These are phyloP conservation scores for Centrapalus pauciflorus DNA, from an alignment of 129 eudicot species.

Conservation along the genomic window DNA sequence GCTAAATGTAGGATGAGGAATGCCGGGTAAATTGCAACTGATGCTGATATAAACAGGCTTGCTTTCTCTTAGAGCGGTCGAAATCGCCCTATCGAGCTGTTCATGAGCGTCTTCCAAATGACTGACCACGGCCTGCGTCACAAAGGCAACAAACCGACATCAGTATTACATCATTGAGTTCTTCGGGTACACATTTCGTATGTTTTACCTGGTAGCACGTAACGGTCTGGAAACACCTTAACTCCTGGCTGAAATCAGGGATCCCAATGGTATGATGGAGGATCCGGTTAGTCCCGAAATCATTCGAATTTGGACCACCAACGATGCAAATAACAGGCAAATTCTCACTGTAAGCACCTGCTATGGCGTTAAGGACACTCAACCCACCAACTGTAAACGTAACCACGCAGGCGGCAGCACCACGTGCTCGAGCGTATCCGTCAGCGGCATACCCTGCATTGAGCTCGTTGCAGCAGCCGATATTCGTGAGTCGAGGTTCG, in stretches of 20 bases:
- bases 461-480: constrained; percentile 69
- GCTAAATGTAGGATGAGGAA: constrained; percentile 59
- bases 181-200: background rate
- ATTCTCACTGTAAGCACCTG: constrained; percentile 70
- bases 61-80: constrained; percentile 54
- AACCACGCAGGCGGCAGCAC: constrained; percentile 61
- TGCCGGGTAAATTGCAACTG: constrained; percentile 49
- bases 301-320: constrained; percentile 69
- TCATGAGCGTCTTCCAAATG: constrained; percentile 64
- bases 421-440: constrained; percentile 56
- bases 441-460: constrained; percentile 75
- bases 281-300: constrained; percentile 58
- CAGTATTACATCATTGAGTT: background rate
- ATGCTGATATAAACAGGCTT: constrained; percentile 66
- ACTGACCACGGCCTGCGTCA: constrained; percentile 48
- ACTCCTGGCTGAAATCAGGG: constrained; percentile 61
- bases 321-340: constrained; percentile 59
- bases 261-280: constrained; percentile 66
- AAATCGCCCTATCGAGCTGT: constrained; percentile 45
- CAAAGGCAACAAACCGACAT: background rate
- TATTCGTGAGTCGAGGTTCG: constrained; percentile 43
- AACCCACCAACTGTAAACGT: constrained; percentile 71
- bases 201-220: constrained; percentile 58
- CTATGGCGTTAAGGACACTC: constrained; percentile 62
- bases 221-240: constrained; percentile 51